Percentiles rank a stretch among this genome's conserved stretches.
Conservation (phyloP, 2,329 filamentous ascomycete genomes). For the Colletotrichum melonis region DNA sequence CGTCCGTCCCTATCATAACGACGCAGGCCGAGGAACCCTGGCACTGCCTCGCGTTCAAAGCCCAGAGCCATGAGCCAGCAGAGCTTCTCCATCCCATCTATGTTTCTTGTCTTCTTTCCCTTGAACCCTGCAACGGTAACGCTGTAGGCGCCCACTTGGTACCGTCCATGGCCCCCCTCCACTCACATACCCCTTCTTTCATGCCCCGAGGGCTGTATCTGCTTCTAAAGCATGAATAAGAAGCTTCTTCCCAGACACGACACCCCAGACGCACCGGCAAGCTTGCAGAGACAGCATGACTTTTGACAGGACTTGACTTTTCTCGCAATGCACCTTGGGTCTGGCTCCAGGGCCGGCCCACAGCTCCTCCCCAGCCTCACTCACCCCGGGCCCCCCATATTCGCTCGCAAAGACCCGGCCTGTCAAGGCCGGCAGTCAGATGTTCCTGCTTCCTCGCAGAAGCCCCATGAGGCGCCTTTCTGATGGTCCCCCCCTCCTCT, state of each 20-base stretch:
- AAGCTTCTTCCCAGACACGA: slow-evolving; percentile 29
- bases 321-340: slow-evolving; percentile 18
- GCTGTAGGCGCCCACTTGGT: slow-evolving; percentile 14
- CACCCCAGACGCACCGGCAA: slow-evolving; percentile 28
- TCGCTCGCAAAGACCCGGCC: slow-evolving; percentile 1
- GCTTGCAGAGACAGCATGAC: slow-evolving; percentile 24
- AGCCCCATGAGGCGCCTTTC: slow-evolving; percentile 2
- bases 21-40: neutral
- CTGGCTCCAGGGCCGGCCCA: neutral
- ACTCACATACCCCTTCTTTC: slow-evolving; percentile 8
- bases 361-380: neutral
- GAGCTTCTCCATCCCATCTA: slow-evolving; percentile 23
- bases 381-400: neutral
- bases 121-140: slow-evolving; percentile 4
- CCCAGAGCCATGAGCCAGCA: neutral
- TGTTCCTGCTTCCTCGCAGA: slow-evolving; percentile 14
- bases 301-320: slow-evolving; percentile 21
- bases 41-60: neutral
- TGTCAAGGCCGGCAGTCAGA: slow-evolving; percentile 8
- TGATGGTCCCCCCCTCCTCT: neutral
- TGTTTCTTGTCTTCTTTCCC: slow-evolving; percentile 3
- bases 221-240: slow-evolving; percentile 27
- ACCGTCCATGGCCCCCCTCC: slow-evolving; percentile 11
- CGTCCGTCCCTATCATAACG: neutral
- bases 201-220: slow-evolving; percentile 26